phyloP scores from a whole-genome alignment of 2,329 filamentous ascomycete species.

The Sporothrix pseudoabietina region DNA sequence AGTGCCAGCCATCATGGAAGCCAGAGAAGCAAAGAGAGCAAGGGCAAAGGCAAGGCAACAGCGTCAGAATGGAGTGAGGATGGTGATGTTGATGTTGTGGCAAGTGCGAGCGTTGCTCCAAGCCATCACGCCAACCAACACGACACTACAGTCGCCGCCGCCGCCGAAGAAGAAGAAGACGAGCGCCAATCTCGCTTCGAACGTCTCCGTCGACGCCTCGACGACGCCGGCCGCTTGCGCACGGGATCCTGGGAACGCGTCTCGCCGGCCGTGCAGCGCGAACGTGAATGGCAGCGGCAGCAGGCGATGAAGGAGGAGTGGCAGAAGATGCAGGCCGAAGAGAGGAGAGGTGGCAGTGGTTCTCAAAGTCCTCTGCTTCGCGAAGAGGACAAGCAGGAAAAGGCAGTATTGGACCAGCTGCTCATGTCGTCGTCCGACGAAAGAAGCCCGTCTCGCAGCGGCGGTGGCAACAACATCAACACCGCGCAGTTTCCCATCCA shows the following conservation, averaged over 20 bases:
- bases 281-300: constrained; percentile 18
- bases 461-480: neutral
- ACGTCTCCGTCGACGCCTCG: constrained; percentile 10
- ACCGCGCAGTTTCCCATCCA: neutral
- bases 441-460: neutral
- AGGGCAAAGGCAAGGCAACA: neutral
- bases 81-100: neutral
- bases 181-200: constrained; percentile 7
- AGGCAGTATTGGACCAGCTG: neutral
- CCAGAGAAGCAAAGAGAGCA: constrained; percentile 6
- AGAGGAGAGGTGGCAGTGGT: neutral
- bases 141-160: neutral
- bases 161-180: neutral
- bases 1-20: neutral
- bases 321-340: constrained; percentile 17
- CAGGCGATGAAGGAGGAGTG: constrained; percentile 7
- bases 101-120: neutral
- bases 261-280: constrained; percentile 26
- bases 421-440: constrained; percentile 2
- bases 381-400: neutral
- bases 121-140: neutral
- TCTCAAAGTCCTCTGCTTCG: neutral
- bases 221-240: constrained; percentile 26
- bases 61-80: neutral
- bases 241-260: constrained; percentile 31